Evolutionary conservation across 352 stramenopile genomes (phyloP), one percentile per base, ranked within the genome.

Genomic region (Phytophthora sp.): DNA sequence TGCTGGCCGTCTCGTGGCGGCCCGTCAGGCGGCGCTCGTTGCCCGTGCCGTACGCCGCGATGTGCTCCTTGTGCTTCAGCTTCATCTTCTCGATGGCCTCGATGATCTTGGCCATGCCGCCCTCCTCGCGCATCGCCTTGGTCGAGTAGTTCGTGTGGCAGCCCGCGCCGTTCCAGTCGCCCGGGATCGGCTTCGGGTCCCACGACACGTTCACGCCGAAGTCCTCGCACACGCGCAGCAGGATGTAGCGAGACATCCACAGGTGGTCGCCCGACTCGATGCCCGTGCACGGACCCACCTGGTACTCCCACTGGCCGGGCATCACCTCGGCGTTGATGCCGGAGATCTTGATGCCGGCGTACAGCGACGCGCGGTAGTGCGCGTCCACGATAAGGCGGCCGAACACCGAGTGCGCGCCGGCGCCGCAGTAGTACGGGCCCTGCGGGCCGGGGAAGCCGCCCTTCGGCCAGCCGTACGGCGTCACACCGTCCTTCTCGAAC

Each of bases 311-410:
- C 77, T 98, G 94, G 62, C 94, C 94, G 55, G 97, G 97, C 95
- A 99, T 99, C 66, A 99, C 97, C 79, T 99, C 97, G 65, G 94
- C 97, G 77, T 99, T 99, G 62, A 97, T 98, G 62, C 97, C 97
- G 35, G 89, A 98, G 69, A 99, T 91, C 50, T 98, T 93, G 72
- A 99, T 88, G 44, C 96, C 95, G 9, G 96, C 94, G 67, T 97
- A 98, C 20, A 99, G 75, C 69, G 94, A 99, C 23, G 94, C 94
- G 61, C 87, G 87, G 92, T 99, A 99, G 81, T 97, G 84, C 8
- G 96, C 87, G 59, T 99, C 97, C 51, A 95, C 95, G 61, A 99
- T 91, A 56, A 95, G 76, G 58, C 97, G 92, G 69, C 97, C 97
- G 72, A 98, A 99, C 30, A 91, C 95, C 72, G 97, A 98, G 77